Base-by-base conservation (phyloP, 2,329 filamentous ascomycete species). In the Neofusicoccum sp. region DNA sequence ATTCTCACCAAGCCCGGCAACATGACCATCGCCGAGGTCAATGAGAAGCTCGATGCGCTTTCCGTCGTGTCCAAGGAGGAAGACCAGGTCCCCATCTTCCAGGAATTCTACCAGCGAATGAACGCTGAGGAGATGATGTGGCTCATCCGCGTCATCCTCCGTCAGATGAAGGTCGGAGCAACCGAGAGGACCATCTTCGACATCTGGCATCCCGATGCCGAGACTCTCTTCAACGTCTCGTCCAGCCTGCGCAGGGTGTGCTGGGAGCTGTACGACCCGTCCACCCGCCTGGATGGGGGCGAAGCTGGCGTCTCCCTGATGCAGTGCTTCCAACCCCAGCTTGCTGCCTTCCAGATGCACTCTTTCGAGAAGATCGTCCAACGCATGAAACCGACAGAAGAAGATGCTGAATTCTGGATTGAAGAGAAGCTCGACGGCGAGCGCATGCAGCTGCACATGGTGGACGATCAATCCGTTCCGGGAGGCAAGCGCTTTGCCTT, bases 361-460 rank as follows among this genome's bases (percentile, higher is more conserved):
- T 86, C 87, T 0, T 91, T 96, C 66, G 84, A 91, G 59, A 89
- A 87, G 70, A 91, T 96, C 84, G 86, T 96, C 1, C 80, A 85
- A 16, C 86, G 78, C 45, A 84, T 88, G 75, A 84, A 85, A 2
- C 80, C 83, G 0, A 88, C 85, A 0, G 84, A 88, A 26, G 86
- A 90, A 0, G 87, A 96, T 57, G 80, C 83, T 0, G 86, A 89
- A 7, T 99, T 96, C 70, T 98, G 93, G 92, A 95, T 98, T 49
- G 95, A 99, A 73, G 95, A 99, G 76, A 99, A 99, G 75, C 80
- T 99, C 7, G 95, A 99, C 67, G 95, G 95, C 1, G 95, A 99
- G 76, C 86, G 95, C 28, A 97, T 99, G 88, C 95, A 99, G 73
- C 82, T 99, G 71, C 95, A 99, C 73, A 93, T 98, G 89, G 75